Base-by-base conservation (phyloP, 148 eudicot species). In the Arctostaphylos glauca region DNA sequence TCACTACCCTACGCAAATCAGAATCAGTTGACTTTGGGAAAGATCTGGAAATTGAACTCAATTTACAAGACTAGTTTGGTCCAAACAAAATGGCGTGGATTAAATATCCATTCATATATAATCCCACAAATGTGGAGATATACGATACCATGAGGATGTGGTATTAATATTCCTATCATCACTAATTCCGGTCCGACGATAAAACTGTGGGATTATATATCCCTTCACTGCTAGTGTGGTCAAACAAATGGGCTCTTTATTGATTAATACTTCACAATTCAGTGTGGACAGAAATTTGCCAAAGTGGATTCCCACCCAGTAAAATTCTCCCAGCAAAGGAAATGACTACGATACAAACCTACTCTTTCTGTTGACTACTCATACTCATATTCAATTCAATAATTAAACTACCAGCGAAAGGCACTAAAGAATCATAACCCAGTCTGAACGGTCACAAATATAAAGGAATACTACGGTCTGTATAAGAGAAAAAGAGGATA, bases 381-480 rank as follows among this genome's bases (percentile, higher is more conserved):
- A 10, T 14, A 31, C 55, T 16, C 80, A 5, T n/a, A 13, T 12
- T 14, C 16, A 23, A 47, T 52, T 68, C 25, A 53, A 50, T 52
- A 13, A 73, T 71, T 66, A 70, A 31, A 49, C 15, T 18, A 14
- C 52, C 23, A 68, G 21, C 23, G 25, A 74, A 21, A 74, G 49
- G 49, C 72, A 59, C n/a, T n/a, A n/a, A n/a, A n/a, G n/a, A n/a
- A n/a, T n/a, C n/a, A 14, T 31, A 84, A 75, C 38, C 38, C 38
- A 31, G 38, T 31, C 38, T 31, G 38, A 64, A 71, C 6, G 68
- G 38, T 47, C 38, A 77, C 71, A 77, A 43, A 53, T 68, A 14
- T 44, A 49, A 79, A 55, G 23, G 16, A n/a, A 66, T 18, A 12
- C 44, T 41, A 76, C 54, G 53, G 64, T 21, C 23, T 8, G 16